Conservation (phyloP, 179 eudicot genomes). For the Actinidia arguta region DNA sequence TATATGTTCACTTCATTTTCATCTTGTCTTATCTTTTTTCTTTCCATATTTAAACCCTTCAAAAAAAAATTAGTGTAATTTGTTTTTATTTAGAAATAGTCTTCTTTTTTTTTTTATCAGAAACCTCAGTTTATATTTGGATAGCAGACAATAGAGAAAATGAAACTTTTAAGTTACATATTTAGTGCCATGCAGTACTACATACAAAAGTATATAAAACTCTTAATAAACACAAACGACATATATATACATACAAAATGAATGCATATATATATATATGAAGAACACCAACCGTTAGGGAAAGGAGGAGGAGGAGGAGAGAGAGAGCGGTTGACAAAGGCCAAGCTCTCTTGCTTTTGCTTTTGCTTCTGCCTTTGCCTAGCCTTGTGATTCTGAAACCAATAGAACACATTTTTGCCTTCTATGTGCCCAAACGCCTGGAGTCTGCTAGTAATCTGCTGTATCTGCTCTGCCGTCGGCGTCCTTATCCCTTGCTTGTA, state of each 20-base stretch:
- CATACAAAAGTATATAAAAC: not conserved
- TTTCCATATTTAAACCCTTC: not conserved
- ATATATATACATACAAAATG: not conserved
- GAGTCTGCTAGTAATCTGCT: constrained; percentile 58
- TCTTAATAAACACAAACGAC: not conserved
- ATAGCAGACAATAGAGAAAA: too few species aligned
- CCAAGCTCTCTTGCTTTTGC: constrained; percentile 55
- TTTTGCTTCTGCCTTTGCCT: constrained; percentile 76
- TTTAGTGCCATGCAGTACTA: not conserved
- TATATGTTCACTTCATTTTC: too few species aligned
- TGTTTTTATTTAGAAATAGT: not conserved
- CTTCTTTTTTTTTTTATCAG: too few species aligned
- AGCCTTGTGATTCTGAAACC: constrained; percentile 91
- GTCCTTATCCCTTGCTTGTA: constrained; percentile 71
- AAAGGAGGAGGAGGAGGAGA: not conserved
- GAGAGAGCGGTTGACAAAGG: constrained; percentile 23
- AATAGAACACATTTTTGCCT: constrained; percentile 82
- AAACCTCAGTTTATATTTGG: too few species aligned
- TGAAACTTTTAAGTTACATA: too few species aligned
- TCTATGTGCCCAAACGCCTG: constrained; percentile 63
- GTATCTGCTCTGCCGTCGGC: constrained; percentile 79
- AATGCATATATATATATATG: not conserved
- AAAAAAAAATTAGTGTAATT: not conserved
- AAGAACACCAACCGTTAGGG: constrained; percentile 22
- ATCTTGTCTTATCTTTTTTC: not conserved